phyloP scores from a whole-genome alignment of 2,329 filamentous ascomycete species.

The Sphaerulina populicola region DNA sequence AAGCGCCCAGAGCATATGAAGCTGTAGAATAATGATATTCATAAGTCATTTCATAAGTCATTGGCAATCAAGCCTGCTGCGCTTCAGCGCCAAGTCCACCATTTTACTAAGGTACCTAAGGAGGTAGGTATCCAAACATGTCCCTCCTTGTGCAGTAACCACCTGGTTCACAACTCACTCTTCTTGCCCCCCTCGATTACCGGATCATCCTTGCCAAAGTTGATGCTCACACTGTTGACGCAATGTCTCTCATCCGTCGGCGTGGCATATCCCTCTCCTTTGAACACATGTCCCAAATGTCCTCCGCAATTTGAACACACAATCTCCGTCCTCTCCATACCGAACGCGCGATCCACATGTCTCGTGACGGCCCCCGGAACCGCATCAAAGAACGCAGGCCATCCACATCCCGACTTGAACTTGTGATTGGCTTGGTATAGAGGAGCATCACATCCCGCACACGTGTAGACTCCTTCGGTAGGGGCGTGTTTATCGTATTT shows the following conservation, averaged over 20 bases:
- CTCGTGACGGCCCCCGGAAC: slow-evolving; percentile 82
- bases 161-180: not conserved
- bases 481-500: slow-evolving; percentile 83
- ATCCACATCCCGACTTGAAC: slow-evolving; percentile 92
- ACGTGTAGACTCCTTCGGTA: slow-evolving; percentile 68
- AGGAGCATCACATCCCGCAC: slow-evolving; percentile 75
- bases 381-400: slow-evolving; percentile 96
- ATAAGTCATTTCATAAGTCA: no score
- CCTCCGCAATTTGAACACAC: slow-evolving; percentile 91
- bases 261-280: slow-evolving; percentile 73
- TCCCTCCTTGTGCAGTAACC: no score
- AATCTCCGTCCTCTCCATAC: slow-evolving; percentile 86
- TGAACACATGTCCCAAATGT: slow-evolving; percentile 84
- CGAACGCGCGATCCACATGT: slow-evolving; percentile 66
- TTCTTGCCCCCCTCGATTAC: slow-evolving; percentile 33
- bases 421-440: slow-evolving; percentile 92
- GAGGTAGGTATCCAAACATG: no score
- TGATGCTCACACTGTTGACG: slow-evolving; percentile 87
- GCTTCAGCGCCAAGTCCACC: no score
- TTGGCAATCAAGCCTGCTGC: no score
- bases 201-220: slow-evolving; percentile 62
- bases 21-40: no score
- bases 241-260: slow-evolving; percentile 96
- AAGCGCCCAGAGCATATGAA: no score
- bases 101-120: no score